Conservation (phyloP, 805 yeast species). For the Tetrapisispora iriomotensis region DNA sequence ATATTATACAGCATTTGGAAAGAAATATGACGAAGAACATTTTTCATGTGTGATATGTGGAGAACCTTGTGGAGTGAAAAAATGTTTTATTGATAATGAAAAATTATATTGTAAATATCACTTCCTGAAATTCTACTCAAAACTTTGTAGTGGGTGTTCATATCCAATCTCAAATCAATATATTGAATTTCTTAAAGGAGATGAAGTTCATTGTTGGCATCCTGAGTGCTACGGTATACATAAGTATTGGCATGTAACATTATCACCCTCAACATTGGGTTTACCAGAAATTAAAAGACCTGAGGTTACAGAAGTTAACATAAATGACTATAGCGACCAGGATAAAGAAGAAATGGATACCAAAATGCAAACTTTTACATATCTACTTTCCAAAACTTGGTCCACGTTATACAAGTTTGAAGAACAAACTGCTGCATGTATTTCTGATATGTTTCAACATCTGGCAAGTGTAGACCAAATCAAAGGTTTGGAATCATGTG, state of each 20-base stretch:
- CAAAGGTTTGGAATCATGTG: slow-evolving; percentile 61
- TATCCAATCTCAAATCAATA: slow-evolving; percentile 88
- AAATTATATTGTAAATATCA: slow-evolving; percentile 85
- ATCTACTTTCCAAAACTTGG: slow-evolving; percentile 62
- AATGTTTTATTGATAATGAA: slow-evolving; percentile 80
- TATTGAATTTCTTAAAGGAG: slow-evolving; percentile 85
- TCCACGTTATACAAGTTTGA: slow-evolving; percentile 78
- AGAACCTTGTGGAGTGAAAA: slow-evolving; percentile 79
- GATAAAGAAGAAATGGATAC: slow-evolving; percentile 38
- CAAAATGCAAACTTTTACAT: slow-evolving; percentile 59
- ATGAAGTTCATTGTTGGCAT: slow-evolving; percentile 94
- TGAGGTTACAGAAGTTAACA: background rate
- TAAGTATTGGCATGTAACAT: slow-evolving; percentile 88
- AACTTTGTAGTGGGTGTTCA: slow-evolving; percentile 87
- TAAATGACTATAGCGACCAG: too few species aligned
- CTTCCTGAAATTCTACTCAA: slow-evolving; percentile 77
- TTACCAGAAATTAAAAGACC: slow-evolving; percentile 27
- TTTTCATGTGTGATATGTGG: slow-evolving; percentile 85
- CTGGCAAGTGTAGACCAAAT: slow-evolving; percentile 66
- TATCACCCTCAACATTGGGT: slow-evolving; percentile 54
- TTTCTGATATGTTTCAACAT: slow-evolving; percentile 81
- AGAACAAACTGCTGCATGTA: slow-evolving; percentile 80
- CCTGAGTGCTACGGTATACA: slow-evolving; percentile 98
- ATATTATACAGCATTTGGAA: slow-evolving; percentile 86
- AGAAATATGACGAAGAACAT: slow-evolving; percentile 89